Evolutionary conservation across 2,329 filamentous ascomycete genomes (phyloP).

Genomic region (Zalaria sp.): DNA sequence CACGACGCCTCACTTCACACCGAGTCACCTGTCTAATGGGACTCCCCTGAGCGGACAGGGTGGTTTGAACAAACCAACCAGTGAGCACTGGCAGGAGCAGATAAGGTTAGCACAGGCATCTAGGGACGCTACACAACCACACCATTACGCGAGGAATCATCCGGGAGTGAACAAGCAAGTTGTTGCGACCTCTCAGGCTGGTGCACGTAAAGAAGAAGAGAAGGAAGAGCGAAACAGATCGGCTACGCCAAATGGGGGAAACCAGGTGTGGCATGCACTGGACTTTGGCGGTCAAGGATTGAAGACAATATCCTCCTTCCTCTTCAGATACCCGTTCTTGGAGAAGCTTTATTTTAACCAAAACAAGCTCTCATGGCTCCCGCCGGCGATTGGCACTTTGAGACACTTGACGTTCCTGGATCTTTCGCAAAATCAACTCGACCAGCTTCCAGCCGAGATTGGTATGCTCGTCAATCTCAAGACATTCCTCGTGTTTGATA

Average conservation of each 20-base stretch:
- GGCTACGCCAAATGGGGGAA: conserved; percentile 39
- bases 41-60: conserved; percentile 41
- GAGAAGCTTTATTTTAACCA: conserved; percentile 87
- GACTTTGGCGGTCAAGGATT: conserved; percentile 95
- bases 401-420: conserved; percentile 73
- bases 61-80: conserved; percentile 42
- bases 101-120: conserved; percentile 66
- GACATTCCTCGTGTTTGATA: conserved; percentile 78
- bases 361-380: conserved; percentile 75
- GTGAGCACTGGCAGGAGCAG: conserved; percentile 78
- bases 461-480: conserved; percentile 94
- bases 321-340: conserved; percentile 83
- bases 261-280: conserved; percentile 79
- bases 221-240: conserved; percentile 31
- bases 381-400: conserved; percentile 66
- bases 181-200: conserved; percentile 32
- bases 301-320: conserved; percentile 59
- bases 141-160: conserved; percentile 63
- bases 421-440: conserved; percentile 75
- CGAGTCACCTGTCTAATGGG: conserved; percentile 45
- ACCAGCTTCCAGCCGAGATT: conserved; percentile 71
- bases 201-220: conserved; percentile 34
- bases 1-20: conserved; percentile 48
- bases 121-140: conserved; percentile 50
- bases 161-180: conserved; percentile 57